A percentile compares a stretch with the other conserved stretches of the same genome.
phyloP scores from a whole-genome alignment of 225 moss, liverwort and hornwort species.

The Neckera pumila region DNA sequence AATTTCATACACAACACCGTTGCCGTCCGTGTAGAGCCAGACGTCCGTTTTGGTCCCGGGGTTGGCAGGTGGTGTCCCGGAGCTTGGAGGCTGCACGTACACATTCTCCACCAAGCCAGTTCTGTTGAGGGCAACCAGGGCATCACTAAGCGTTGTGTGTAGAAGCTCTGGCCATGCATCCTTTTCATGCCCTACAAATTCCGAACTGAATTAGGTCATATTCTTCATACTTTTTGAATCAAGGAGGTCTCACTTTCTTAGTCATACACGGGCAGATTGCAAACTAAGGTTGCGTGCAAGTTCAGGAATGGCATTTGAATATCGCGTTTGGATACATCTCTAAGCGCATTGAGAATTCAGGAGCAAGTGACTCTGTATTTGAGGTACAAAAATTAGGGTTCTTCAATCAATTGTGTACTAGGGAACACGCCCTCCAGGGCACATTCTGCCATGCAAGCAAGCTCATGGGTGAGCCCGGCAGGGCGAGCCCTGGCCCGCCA shows the following conservation, averaged over 20 bases:
- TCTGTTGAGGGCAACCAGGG: neutral
- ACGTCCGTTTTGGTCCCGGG: neutral
- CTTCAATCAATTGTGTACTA: neutral
- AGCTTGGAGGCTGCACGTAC: conserved; percentile 16
- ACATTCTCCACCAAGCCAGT: conserved; percentile 20
- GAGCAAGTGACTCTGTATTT: neutral
- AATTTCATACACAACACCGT: conserved; percentile 12
- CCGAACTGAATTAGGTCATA: neutral
- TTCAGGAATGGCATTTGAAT: neutral
- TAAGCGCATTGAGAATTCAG: too few relatives aligned
- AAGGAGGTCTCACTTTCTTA: neutral
- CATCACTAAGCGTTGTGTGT: neutral
- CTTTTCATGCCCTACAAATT: conserved; percentile 18
- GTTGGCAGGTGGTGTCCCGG: conserved; percentile 1
- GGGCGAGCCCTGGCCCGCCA: too few relatives aligned
- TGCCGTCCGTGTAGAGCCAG: conserved; percentile 35
- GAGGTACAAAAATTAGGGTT: neutral
- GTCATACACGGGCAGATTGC: neutral
- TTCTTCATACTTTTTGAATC: too few relatives aligned
- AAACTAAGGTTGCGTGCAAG: neutral
- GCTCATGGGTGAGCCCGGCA: too few relatives aligned
- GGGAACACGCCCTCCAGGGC: too few relatives aligned
- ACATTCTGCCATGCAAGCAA: too few relatives aligned
- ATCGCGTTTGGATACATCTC: neutral
- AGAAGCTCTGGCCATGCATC: conserved; percentile 47